Percentiles rank a stretch among this genome's conserved stretches.
Conservation (phyloP, 1,139 yeast genomes). For the Kluyveromyces sp. region DNA sequence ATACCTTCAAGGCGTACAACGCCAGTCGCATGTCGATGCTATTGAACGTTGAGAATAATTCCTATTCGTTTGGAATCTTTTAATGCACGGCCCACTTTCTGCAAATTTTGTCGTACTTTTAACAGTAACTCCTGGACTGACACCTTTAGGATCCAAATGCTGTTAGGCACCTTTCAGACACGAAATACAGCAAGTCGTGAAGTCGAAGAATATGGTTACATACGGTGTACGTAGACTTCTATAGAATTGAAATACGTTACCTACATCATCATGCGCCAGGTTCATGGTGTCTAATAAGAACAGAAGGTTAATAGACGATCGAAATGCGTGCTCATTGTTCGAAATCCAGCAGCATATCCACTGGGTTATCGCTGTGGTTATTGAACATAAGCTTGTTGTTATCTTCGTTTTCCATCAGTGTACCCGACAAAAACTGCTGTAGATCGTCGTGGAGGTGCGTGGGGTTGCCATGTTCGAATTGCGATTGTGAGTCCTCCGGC, state of each 20-base stretch:
- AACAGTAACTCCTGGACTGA: too few species aligned
- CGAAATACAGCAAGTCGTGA: not conserved
- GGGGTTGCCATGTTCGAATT: constrained; percentile 7
- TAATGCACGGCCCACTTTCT: too few species aligned
- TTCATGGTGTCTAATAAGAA: not conserved
- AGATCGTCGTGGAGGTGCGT: constrained; percentile 20
- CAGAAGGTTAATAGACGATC: not conserved
- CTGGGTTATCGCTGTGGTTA: constrained; percentile 17
- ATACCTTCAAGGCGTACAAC: too few species aligned
- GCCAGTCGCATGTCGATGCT: too few species aligned
- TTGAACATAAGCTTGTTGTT: constrained; percentile 27
- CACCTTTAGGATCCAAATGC: not conserved
- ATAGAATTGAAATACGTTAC: not conserved
- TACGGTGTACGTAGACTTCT: not conserved
- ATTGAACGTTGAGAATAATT: too few species aligned
- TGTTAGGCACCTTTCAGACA: not conserved
- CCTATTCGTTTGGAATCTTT: too few species aligned
- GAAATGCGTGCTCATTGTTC: constrained; percentile 10
- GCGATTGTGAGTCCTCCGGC: not conserved
- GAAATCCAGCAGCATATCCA: constrained; percentile 28
- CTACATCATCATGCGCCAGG: not conserved
- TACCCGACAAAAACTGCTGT: constrained; percentile 29
- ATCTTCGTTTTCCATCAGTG: constrained; percentile 29
- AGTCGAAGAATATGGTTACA: not conserved
- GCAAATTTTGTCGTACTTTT: too few species aligned